Conservation (phyloP, 2,329 filamentous ascomycete genomes). For the Sporothrix curviconia region DNA sequence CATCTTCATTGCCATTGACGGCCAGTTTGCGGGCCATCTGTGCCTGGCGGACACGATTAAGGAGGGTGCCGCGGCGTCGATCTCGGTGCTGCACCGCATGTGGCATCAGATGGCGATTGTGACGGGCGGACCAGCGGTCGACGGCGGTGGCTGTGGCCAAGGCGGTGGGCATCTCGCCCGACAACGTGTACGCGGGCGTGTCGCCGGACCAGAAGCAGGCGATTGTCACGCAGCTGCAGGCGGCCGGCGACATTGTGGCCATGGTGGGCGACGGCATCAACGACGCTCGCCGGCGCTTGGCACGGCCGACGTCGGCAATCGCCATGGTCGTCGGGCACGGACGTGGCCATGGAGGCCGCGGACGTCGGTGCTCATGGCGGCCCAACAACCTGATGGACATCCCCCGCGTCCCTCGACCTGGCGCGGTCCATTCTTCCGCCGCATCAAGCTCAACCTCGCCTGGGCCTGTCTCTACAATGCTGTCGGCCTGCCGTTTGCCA, state of each 20-base stretch:
- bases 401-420: constrained; percentile 76
- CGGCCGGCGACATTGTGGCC: constrained; percentile 68
- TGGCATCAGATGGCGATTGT: constrained; percentile 84
- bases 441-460: constrained; percentile 87
- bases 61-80: constrained; percentile 70
- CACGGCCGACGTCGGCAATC: constrained; percentile 86
- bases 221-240: constrained; percentile 73
- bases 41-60: constrained; percentile 89
- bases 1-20: constrained; percentile 86
- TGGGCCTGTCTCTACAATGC: constrained; percentile 95
- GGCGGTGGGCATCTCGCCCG: constrained; percentile 69
- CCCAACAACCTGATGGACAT: constrained; percentile 87
- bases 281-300: constrained; percentile 91
- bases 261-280: constrained; percentile 99
- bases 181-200: constrained; percentile 78
- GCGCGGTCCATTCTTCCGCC: constrained; percentile 76
- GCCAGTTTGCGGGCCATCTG: constrained; percentile 71
- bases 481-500: constrained; percentile 87
- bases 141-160: constrained; percentile 79
- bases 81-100: constrained; percentile 77
- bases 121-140: constrained; percentile 80
- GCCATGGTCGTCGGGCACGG: constrained; percentile 87
- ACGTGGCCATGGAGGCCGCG: constrained; percentile 95
- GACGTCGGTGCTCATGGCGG: constrained; percentile 93
- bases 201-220: constrained; percentile 85